Evolutionary conservation across 2,329 filamentous ascomycete genomes (phyloP).

Genomic region (Epichloe hybrida): DNA sequence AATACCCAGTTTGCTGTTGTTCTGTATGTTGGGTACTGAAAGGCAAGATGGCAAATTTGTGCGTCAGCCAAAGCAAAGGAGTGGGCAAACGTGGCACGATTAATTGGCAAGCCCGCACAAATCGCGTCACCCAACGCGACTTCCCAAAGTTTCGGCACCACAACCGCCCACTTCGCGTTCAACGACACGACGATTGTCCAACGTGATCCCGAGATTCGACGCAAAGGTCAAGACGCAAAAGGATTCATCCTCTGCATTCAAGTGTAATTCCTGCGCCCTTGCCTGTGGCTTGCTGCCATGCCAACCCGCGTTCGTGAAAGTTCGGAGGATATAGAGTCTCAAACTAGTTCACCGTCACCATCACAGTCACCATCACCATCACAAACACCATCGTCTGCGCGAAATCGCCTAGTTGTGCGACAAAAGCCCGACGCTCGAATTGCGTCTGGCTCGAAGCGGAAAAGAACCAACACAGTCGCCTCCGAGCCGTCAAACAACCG

Average conservation of each 20-base stretch:
- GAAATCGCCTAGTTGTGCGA: slow-evolving; percentile 13
- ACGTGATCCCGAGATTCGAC: too few species aligned
- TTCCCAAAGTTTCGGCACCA: neutral
- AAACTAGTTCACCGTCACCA: slow-evolving; percentile 8
- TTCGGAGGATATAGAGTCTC: slow-evolving; percentile 7
- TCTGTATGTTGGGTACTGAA: too few species aligned
- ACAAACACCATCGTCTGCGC: slow-evolving; percentile 9
- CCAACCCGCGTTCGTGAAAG: slow-evolving; percentile 12
- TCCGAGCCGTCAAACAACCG: slow-evolving; percentile 12
- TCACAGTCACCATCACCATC: slow-evolving; percentile 11
- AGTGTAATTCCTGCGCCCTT: neutral
- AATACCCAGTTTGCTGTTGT: too few species aligned
- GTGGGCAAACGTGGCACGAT: neutral
- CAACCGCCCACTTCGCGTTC: neutral
- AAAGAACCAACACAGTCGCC: slow-evolving; percentile 14
- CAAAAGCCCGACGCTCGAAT: slow-evolving; percentile 12
- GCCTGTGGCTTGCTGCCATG: slow-evolving; percentile 6
- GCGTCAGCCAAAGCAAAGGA: too few species aligned
- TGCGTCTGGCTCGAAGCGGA: slow-evolving; percentile 18
- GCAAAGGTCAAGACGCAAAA: too few species aligned
- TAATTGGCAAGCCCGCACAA: neutral
- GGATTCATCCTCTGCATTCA: too few species aligned
- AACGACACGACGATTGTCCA: neutral
- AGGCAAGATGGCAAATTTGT: too few species aligned
- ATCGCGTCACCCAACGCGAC: neutral